phyloP scores from a whole-genome alignment of 306 rosid species.

The Trichosanthes truncata region DNA sequence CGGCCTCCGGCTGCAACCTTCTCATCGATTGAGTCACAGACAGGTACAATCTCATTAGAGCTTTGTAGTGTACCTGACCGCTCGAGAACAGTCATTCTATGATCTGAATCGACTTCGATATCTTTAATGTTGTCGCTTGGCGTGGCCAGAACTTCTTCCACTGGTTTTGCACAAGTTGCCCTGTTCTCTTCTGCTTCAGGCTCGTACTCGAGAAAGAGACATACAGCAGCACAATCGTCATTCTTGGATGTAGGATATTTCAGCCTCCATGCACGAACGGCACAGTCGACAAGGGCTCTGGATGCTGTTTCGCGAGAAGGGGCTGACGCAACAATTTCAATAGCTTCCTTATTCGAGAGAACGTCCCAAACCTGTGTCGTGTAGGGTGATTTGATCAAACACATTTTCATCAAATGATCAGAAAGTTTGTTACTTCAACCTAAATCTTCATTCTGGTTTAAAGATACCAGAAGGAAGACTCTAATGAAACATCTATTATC shows the following conservation, averaged over 20 bases:
- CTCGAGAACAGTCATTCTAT: background rate
- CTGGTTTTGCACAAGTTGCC: background rate
- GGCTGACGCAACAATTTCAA: constrained; percentile 46
- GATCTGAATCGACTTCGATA: background rate
- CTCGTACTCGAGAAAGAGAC: constrained; percentile 33
- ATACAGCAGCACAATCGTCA: constrained; percentile 51
- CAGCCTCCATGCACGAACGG: constrained; percentile 43
- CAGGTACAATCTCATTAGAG: constrained; percentile 28
- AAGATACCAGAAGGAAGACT: background rate
- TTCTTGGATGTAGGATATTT: constrained; percentile 52
- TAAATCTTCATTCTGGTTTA: background rate
- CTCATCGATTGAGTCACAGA: constrained; percentile 18
- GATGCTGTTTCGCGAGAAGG: constrained; percentile 39
- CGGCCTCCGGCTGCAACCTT: constrained; percentile 5
- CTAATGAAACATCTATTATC: background rate
- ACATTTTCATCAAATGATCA: background rate
- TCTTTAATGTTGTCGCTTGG: background rate
- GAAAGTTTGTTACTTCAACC: background rate
- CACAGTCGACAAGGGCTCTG: constrained; percentile 47
- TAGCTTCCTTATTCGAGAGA: constrained; percentile 44
- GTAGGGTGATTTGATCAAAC: background rate
- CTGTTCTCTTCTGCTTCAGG: constrained; percentile 13
- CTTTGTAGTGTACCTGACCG: background rate
- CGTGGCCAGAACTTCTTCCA: background rate
- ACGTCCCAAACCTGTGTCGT: constrained; percentile 45